Base-by-base conservation (phyloP, 805 yeast species). In the Starmerella bacillaris region DNA sequence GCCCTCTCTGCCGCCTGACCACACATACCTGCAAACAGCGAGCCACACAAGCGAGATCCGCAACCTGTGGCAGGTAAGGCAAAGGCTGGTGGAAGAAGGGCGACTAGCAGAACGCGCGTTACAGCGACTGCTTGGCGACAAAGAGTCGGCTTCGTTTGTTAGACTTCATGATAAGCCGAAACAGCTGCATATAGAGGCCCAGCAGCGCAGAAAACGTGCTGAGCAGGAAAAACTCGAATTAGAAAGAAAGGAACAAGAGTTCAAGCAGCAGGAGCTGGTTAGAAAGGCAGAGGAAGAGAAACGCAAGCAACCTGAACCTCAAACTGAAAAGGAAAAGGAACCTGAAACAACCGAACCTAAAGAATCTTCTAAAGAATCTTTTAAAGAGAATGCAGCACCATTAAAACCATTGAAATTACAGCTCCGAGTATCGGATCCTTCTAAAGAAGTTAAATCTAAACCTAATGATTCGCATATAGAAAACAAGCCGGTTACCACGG, bases 1-100 rank as follows among this genome's bases (percentile, higher is more conserved):
- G 46, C 98, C 98, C 0, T 71, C 72, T 9, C 63, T 86, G 20
- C 98, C 98, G 1, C 94, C 96, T 0, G 93, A 82, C 48, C 92
- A 84, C 55, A 86, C 96, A 0, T 86, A 77, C 52, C 72, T 70
- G 54, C 68, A 73, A 37, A 78, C 94, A 0, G 77, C 93, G 0
- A 64, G 65, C 42, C 83, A 61, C 51, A 64, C 73, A 37, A 60
- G 69, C 18, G 62, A 74, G 16, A 56, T 73, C 12, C 67, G 73
- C 1, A 86, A 80, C 48, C 79, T 84, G 40, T 70, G 75, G 43
- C 60, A 67, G 38, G 64, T 86, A 36, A 64, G 86, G 42, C 69
- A 77, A 37, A 68, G 69, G 46, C 60, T 84, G 34, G 84, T 80
- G 2, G 73, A 72, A 34, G 95, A 86, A 52, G 78, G 92, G 21